phyloP scores from a whole-genome alignment of 495 filamentous ascomycete genomes.

The Corynascus novoguineensis region DNA sequence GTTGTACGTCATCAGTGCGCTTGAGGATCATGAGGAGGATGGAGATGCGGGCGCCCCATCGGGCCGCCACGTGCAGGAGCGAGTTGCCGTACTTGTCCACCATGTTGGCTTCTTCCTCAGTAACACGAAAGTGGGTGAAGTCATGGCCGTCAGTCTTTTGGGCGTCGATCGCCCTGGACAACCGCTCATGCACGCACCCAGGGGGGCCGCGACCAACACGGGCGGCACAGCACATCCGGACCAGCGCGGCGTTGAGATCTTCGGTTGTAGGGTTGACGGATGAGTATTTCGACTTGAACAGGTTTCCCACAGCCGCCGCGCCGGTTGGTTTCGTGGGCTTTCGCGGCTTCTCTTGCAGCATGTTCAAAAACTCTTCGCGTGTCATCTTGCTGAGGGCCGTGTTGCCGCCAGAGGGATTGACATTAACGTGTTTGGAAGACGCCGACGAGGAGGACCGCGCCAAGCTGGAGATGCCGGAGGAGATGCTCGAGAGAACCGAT shows the following conservation, averaged over 20 bases:
- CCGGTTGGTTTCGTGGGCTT: conserved; percentile 13
- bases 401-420: conserved; percentile 22
- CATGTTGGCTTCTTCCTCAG: conserved; percentile 29
- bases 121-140: conserved; percentile 26
- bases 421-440: conserved; percentile 25
- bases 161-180: conserved; percentile 29
- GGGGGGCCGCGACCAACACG: conserved; percentile 8
- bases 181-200: conserved; percentile 26
- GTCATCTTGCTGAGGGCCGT: conserved; percentile 30
- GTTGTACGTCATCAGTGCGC: conserved; percentile 28
- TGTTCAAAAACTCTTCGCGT: conserved; percentile 28
- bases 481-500: conserved; percentile 33
- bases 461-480: conserved; percentile 31
- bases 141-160: conserved; percentile 23
- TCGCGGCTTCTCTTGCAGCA: conserved; percentile 28
- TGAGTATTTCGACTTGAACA: conserved; percentile 25
- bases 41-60: conserved; percentile 32
- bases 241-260: conserved; percentile 28
- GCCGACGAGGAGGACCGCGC: conserved; percentile 30
- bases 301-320: background rate
- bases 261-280: conserved; percentile 23
- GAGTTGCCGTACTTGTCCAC: conserved; percentile 31
- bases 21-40: conserved; percentile 27
- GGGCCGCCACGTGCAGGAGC: conserved; percentile 29
- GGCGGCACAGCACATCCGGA: conserved; percentile 28